Base-by-base conservation (phyloP, 352 stramenopile species). In the Aphanomyces invadans region DNA sequence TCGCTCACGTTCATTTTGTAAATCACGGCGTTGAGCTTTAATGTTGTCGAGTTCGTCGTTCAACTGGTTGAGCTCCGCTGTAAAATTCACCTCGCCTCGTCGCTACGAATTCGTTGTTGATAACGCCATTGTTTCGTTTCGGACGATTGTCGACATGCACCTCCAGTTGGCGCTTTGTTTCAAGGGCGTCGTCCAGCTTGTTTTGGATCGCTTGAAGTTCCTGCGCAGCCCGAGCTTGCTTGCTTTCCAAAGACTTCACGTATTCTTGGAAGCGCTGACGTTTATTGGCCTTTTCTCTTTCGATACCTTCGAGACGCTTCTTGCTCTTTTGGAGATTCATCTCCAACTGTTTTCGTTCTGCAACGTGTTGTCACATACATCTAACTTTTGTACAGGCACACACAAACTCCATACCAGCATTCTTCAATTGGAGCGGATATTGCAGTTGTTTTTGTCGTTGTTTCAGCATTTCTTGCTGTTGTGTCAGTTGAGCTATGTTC, bases 381-480 rank as follows among this genome's bases (percentile, higher is more conserved):
- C n/a, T n/a, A n/a, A n/a, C n/a, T 42, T 15, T 42, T 42, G 15
- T 42, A 42, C 15, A 42, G 7, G 15, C 15, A 42, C 15, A 42
- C 15, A 42, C 36, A 42, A 42, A 45, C 9, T 45, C 44, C 25
- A 7, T 48, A 63, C 55, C 55, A 0, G 80, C 80, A 28, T 89
- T 83, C 69, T 83, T 81, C 7, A 73, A 70, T 48, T 90, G 80
- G 32, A 91, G 63, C 12, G 84, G 84, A 1, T 80, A 78, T 12
- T 78, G 74, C 0, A 80, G 77, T 66, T 90, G 80, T 19, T 78
- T 78, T 17, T 91, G 90, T 12, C 65, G 70, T 31, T 84, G 76
- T 65, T 89, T 87, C 12, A 75, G 72, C n/a, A n/a, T n/a, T 7
- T 78, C 70, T 51, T 83, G 73, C 46, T 86, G 79, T 23, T 76